Base-by-base conservation (phyloP, 1,139 yeast genomes). In the Meyerozyma elateridarum region DNA sequence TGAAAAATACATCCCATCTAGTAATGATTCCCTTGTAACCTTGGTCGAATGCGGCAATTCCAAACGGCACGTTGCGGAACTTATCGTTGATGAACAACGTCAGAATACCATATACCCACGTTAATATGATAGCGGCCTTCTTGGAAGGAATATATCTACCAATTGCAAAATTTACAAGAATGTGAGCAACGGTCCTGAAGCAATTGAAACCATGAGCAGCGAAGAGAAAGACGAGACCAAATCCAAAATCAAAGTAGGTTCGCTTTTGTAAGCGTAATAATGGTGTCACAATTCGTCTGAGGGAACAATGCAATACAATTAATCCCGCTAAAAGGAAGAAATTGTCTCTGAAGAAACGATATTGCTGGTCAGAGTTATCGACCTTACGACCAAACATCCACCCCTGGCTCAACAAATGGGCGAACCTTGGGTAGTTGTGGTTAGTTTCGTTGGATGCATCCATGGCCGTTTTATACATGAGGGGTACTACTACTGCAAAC, bases 1-100 rank as follows among this genome's bases (percentile, higher is more conserved):
- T 93, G 69, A 79, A 93, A 48, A 85, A 85, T 6, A 93, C 96
- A 51, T 91, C 97, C 99, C 99, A 93, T 44, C 97, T 68, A 13
- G 77, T 70, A 43, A 91, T 79, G 16, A 89, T 70, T 0, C 98
- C 97, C 52, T 64, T 68, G 46, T 70, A 79, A 1, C 76, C 71
- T 21, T 57, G 44, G 46, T 79, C 94, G 44, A 85, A 52, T 15
- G 72, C 54, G 0, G 63, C 54, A 15, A 79, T 45, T 2, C 76
- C 79, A 34, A 73, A 68, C 12, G 73, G 74, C 36, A 71, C 64
- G 17, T 72, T 68, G 34, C 87, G 66, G 40, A 67, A 76, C 36
- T 63, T 61, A 47, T 87, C 95, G 52, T 91, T 91, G 33, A 87
- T 53, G 52, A 91, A 88, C 26, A 93, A 62, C 0, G 89, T 67